These are phyloP conservation scores for Aspergillaceae sp. DNA, from an alignment of 2,329 filamentous ascomycete genomes.

Conservation along the genomic window DNA sequence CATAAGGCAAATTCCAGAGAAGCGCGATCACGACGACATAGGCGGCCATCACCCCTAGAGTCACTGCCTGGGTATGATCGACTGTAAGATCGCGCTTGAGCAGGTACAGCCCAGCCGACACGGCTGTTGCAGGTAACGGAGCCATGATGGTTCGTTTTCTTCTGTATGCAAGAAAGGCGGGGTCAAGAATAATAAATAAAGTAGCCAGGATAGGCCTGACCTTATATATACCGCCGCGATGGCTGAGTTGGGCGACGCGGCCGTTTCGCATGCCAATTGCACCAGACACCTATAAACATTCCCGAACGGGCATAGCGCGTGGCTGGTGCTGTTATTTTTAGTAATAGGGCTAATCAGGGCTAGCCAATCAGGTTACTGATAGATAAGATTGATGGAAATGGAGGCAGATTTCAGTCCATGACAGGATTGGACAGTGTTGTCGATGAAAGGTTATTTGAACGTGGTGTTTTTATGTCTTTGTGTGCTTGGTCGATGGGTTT, in stretches of 20 bases:
- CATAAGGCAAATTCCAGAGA: conserved; percentile 70
- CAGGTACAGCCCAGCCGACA: conserved; percentile 21
- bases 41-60: conserved; percentile 60
- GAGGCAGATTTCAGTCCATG: not conserved
- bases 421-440: not conserved
- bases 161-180: not conserved
- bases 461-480: not conserved
- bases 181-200: not conserved
- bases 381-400: not conserved
- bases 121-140: not conserved
- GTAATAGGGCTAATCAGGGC: not conserved
- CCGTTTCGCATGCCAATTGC: not conserved
- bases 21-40: conserved; percentile 68
- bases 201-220: not conserved
- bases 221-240: not conserved
- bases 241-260: not conserved
- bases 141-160: not conserved
- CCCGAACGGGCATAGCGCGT: not conserved
- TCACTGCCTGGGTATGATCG: conserved; percentile 61
- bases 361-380: not conserved
- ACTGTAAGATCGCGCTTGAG: conserved; percentile 49
- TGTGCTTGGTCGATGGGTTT: not conserved
- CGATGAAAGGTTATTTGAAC: not conserved
- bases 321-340: not conserved
- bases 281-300: not conserved